phyloP scores from a whole-genome alignment of 225 moss, liverwort and hornwort species.

The Straminergon stramineum region DNA sequence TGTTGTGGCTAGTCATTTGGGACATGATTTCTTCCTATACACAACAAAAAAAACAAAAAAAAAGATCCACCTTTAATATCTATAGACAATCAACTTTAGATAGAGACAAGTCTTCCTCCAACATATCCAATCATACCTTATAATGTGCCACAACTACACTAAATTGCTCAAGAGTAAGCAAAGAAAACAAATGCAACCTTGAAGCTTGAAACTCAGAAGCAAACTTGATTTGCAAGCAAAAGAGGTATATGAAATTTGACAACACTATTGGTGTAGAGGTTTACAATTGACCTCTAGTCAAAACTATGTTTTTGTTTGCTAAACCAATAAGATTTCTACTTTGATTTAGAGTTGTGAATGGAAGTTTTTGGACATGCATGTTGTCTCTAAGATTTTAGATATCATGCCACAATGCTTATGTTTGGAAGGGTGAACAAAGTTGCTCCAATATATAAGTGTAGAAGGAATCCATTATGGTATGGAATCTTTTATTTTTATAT shows the following conservation, averaged over 20 bases:
- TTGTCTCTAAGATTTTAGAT: background rate
- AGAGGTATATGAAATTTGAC: rapidly evolving
- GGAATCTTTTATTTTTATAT: too few species aligned
- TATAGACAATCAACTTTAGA: too few species aligned
- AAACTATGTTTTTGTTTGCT: background rate
- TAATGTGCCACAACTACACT: background rate
- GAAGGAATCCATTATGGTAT: too few species aligned
- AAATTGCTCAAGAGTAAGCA: background rate
- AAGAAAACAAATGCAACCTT: background rate
- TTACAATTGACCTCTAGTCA: rapidly evolving
- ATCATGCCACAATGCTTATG: rapidly evolving
- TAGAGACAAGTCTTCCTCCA: too few species aligned
- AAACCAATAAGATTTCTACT: background rate
- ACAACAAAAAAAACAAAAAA: too few species aligned
- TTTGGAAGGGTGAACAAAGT: too few species aligned
- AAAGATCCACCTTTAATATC: too few species aligned
- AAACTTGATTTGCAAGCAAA: background rate
- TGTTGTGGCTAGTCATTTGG: too few species aligned
- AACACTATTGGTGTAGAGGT: rapidly evolving
- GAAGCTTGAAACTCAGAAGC: background rate
- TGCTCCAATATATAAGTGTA: too few species aligned
- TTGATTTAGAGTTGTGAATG: background rate
- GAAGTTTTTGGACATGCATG: background rate
- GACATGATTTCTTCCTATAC: too few species aligned
- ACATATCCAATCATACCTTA: background rate